Evolutionary conservation across 345 rosid species (phyloP).

Genomic region (Citrus sp.): DNA sequence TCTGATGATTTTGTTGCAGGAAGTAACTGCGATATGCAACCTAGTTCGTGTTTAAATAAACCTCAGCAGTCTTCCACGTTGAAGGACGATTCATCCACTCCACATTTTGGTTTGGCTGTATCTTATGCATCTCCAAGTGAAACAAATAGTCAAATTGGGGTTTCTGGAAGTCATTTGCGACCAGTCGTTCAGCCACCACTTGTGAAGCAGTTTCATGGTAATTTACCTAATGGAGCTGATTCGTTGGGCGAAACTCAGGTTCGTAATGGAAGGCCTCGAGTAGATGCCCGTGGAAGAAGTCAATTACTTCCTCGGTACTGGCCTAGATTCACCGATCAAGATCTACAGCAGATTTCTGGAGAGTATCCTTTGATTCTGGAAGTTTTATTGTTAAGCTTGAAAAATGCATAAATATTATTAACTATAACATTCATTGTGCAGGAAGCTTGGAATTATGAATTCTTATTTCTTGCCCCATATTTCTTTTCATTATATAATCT

Average conservation of each 20-base stretch:
- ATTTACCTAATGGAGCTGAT: conserved; percentile 51
- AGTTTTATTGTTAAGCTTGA: conserved; percentile 13
- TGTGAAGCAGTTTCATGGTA: conserved; percentile 45
- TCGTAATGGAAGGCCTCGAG: conserved; percentile 57
- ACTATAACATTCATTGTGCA: neutral
- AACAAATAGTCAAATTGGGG: conserved; percentile 53
- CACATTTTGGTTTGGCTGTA: conserved; percentile 41
- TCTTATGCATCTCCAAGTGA: conserved; percentile 47
- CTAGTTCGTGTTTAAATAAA: conserved; percentile 39
- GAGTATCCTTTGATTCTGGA: conserved; percentile 74
- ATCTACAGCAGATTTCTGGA: conserved; percentile 62
- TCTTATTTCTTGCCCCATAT: neutral
- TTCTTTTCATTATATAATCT: neutral
- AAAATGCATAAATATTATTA: neutral
- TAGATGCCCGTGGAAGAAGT: conserved; percentile 62
- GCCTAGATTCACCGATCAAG: conserved; percentile 80
- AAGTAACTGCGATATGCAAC: conserved; percentile 39
- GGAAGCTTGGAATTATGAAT: neutral
- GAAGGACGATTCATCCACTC: conserved; percentile 55
- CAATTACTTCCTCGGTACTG: conserved; percentile 77
- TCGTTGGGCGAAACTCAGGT: conserved; percentile 40
- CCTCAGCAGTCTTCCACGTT: conserved; percentile 38
- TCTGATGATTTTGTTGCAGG: conserved; percentile 43
- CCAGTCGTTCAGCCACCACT: conserved; percentile 38
- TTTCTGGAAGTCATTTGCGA: conserved; percentile 39